A percentile compares a stretch with the other conserved stretches of the same genome.
Conservation (phyloP, 1,284 basidiomycete genomes). For the Ceratobasidium sp. region DNA sequence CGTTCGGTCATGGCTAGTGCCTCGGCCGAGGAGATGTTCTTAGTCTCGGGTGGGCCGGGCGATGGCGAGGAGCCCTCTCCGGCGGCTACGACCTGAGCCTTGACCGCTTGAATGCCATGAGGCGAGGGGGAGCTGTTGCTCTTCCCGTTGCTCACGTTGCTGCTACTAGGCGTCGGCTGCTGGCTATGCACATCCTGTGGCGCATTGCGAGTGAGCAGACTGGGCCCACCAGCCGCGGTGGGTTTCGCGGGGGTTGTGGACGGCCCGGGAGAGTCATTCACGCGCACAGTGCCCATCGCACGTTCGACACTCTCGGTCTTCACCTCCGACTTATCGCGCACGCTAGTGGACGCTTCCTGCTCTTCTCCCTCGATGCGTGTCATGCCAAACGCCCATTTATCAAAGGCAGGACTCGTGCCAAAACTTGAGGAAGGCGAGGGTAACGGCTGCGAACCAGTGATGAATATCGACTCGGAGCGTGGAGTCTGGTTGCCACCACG, state of each 20-base stretch:
- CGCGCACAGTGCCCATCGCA: conserved; percentile 27
- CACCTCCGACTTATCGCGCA: conserved; percentile 37
- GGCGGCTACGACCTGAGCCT: conserved; percentile 26
- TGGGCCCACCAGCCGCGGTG: conserved; percentile 9
- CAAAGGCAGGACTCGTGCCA: conserved; percentile 82
- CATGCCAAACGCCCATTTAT: conserved; percentile 95
- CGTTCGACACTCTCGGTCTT: conserved; percentile 36
- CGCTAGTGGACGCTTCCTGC: conserved; percentile 65
- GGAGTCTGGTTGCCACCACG: conserved; percentile 98
- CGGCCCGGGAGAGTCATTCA: conserved; percentile 26
- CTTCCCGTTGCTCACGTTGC: conserved; percentile 50
- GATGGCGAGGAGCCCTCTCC: conserved; percentile 4
- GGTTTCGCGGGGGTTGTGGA: conserved; percentile 7
- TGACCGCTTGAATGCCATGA: conserved; percentile 11
- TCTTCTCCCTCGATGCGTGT: conserved; percentile 71
- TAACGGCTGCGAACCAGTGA: conserved; percentile 93
- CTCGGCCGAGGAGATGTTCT: conserved; percentile 56
- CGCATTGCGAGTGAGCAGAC: conserved; percentile 35
- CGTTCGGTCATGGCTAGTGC: conserved; percentile 74
- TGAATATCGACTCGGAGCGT: conserved; percentile 85
- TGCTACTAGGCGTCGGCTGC: conserved; percentile 43
- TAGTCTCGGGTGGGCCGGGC: conserved; percentile 41
- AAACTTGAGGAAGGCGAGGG: conserved; percentile 79
- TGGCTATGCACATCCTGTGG: conserved; percentile 25
- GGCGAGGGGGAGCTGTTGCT: conserved; percentile 49